These are phyloP conservation scores for Solanum virginianum DNA, from an alignment of 257 asterid species.

Conservation along the genomic window DNA sequence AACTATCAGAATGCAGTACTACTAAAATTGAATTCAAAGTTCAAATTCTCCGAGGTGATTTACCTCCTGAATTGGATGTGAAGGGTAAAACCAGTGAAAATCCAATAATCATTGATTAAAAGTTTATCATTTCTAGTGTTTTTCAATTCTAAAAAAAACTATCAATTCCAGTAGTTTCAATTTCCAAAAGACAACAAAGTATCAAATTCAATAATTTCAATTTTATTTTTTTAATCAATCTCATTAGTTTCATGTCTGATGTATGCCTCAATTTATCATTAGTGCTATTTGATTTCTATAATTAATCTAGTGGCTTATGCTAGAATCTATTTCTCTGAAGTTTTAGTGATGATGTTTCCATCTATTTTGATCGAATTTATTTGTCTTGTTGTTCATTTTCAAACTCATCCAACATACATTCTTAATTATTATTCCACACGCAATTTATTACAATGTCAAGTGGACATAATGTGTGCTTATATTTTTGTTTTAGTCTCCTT, in stretches of 20 bases:
- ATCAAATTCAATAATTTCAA: neutral
- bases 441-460: neutral
- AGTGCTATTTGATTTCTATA: neutral
- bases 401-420: neutral
- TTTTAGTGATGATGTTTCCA: neutral
- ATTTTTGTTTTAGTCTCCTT: neutral
- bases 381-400: neutral
- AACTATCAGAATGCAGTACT: conserved; percentile 9
- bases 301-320: neutral
- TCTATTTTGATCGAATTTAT: neutral
- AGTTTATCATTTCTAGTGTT: neutral
- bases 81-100: neutral
- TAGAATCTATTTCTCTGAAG: neutral
- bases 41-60: conserved; percentile 8
- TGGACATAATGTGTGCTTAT: neutral
- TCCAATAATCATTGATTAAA: neutral
- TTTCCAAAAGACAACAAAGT: neutral
- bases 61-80: conserved; percentile 7
- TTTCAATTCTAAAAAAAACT: no score
- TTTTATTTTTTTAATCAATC: no score
- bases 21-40: conserved; percentile 10
- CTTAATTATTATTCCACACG: neutral
- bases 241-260: neutral
- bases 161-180: neutral
- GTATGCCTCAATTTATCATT: conserved; percentile 2